These are phyloP conservation scores for Boletus eberwhitei DNA, from an alignment of 768 basidiomycete species.

Conservation along the genomic window DNA sequence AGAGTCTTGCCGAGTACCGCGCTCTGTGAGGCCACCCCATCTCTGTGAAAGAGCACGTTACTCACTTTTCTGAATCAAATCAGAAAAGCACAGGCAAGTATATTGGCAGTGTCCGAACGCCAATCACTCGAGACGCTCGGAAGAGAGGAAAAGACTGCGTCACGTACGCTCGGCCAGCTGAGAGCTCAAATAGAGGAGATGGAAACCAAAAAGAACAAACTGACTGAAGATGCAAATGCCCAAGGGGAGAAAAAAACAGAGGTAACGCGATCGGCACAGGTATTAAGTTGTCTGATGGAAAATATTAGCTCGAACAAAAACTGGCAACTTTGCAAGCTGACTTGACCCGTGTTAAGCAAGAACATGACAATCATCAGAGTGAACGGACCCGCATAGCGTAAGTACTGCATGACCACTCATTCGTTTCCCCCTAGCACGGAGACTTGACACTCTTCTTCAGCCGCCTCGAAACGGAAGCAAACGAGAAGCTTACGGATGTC, in stretches of 20 bases:
- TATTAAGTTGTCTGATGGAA: neutral
- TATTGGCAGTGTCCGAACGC: slow-evolving; percentile 82
- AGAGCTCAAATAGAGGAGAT: slow-evolving; percentile 68
- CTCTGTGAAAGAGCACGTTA: neutral
- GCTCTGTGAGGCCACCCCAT: slow-evolving; percentile 16
- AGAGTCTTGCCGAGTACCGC: slow-evolving; percentile 81
- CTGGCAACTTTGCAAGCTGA: slow-evolving; percentile 55
- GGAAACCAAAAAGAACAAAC: slow-evolving; percentile 52
- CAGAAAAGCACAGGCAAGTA: slow-evolving; percentile 78
- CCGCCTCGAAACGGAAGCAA: slow-evolving; percentile 85
- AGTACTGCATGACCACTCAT: neutral
- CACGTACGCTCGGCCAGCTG: slow-evolving; percentile 60
- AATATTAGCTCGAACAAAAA: slow-evolving; percentile 53
- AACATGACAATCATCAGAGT: slow-evolving; percentile 81
- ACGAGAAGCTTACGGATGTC: slow-evolving; percentile 83
- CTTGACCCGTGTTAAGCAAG: slow-evolving; percentile 63
- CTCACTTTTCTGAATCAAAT: slow-evolving; percentile 4
- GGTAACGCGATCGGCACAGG: slow-evolving; percentile 33
- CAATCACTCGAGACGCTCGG: slow-evolving; percentile 77
- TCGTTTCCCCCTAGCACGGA: neutral
- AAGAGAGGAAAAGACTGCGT: slow-evolving; percentile 77
- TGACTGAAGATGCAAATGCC: slow-evolving; percentile 49
- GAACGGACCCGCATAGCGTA: slow-evolving; percentile 80
- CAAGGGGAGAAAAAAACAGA: slow-evolving; percentile 55
- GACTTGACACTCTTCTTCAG: slow-evolving; percentile 37